Conservation (phyloP, 2,329 filamentous ascomycete genomes). For the Tolypocladium pustulatum region DNA sequence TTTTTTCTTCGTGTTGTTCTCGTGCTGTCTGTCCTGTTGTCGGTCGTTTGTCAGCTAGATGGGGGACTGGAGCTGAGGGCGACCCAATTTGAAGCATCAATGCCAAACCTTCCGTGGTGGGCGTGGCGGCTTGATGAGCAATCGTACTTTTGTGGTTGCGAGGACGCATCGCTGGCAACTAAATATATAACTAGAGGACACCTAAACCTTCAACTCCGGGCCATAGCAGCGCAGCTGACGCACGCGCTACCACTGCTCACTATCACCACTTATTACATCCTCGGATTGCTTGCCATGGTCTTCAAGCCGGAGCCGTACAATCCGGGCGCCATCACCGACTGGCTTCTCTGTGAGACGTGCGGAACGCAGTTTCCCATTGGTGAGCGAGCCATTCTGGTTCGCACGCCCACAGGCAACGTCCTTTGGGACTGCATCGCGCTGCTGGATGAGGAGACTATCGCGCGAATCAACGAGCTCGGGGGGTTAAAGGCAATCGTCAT, state of each 20-base stretch:
- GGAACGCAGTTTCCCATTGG: conserved; percentile 65
- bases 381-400: conserved; percentile 60
- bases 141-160: neutral
- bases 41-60: neutral
- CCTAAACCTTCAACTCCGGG: neutral
- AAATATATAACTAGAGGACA: neutral
- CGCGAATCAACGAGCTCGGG: conserved; percentile 46
- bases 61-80: neutral
- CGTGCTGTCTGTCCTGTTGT: no score
- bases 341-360: conserved; percentile 55
- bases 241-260: neutral
- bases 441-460: conserved; percentile 54
- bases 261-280: neutral
- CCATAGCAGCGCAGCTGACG: neutral
- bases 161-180: neutral
- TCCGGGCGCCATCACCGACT: neutral
- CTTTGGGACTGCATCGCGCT: conserved; percentile 72
- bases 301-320: conserved; percentile 6
- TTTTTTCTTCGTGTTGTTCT: no score
- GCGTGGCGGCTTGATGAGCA: neutral
- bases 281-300: neutral
- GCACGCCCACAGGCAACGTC: conserved; percentile 56
- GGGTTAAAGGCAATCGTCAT: conserved; percentile 65
- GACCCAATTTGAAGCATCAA: neutral
- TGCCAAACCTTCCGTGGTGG: neutral